Evolutionary conservation across 139 green algal genomes (phyloP), one percentile per base, ranked within the genome.

Genomic region (Haematococcus lacustris): DNA sequence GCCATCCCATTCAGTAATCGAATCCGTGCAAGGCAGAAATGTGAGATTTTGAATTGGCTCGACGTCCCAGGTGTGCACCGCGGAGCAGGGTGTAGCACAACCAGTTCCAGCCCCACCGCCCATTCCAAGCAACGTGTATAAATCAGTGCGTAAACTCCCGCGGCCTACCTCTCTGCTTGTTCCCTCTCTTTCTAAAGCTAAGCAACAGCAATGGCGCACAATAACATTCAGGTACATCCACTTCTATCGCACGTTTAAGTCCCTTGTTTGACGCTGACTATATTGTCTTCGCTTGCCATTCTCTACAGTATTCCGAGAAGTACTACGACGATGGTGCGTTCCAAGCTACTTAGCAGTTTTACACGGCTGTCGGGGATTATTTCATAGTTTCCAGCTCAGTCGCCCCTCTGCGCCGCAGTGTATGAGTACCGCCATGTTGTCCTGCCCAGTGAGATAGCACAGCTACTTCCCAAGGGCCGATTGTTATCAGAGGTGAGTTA

Each of bases 251-350:
- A n/a, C 47, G 13, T 13, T 21, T 57, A 21, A n/a, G 47, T 21
- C 13, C 47, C 47, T 57, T 57, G 47, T 57, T 57, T 57, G 47
- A 57, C 47, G 17, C 17, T 21, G 17, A 57, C 17, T n/a, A 13
- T 57, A n/a, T 57, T 21, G 64, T 51, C 9, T 53, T 17, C 64
- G 3, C 13, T 51, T 6, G 32, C 61, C 4, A 6, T 57, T 53
- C 38, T 32, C 25, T 30, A 47, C 90, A 94, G 78, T 98, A 97
- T 78, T 91, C 80, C 6, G 94, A 98, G 84, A 96, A 96, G 67
- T 99, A 99, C 75, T 98, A 93, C 69, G 94, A 99, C 77, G 94
- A 99, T 78, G 94, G 98, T 68, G 74, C 89, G 0, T 97, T 93
- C 80, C 92, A 97, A 89, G 91, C 88, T 90, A 47, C 26, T 80